These are phyloP conservation scores for Trypanosomatidae sp. DNA, from an alignment of 208 protist species.

Conservation along the genomic window DNA sequence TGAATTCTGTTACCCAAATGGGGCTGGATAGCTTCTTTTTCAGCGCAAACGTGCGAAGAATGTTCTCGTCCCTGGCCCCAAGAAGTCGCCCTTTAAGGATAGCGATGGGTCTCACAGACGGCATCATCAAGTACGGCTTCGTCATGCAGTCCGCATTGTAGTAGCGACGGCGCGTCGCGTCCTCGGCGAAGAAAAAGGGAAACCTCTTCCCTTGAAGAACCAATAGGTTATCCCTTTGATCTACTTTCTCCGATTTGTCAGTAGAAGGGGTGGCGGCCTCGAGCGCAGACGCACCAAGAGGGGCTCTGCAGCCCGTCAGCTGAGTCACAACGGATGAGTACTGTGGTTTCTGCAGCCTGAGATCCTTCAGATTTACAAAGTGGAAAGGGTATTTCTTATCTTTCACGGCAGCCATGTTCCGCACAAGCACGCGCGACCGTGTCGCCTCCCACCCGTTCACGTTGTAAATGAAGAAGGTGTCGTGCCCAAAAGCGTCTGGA, in stretches of 20 bases:
- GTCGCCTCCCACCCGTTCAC: slow-evolving; percentile 89
- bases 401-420: slow-evolving; percentile 81
- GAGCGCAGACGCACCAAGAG: slow-evolving; percentile 33
- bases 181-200: slow-evolving; percentile 77
- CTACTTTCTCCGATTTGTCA: slow-evolving; percentile 1
- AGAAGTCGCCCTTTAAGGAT: slow-evolving; percentile 79
- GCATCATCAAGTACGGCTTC: slow-evolving; percentile 75
- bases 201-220: slow-evolving; percentile 7
- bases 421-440: slow-evolving; percentile 75
- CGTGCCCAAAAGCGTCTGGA: slow-evolving; percentile 67
- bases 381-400: slow-evolving; percentile 75
- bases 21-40: slow-evolving; percentile 87
- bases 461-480: slow-evolving; percentile 81
- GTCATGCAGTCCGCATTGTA: slow-evolving; percentile 82
- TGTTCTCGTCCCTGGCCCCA: slow-evolving; percentile 75
- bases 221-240: slow-evolving; percentile 1
- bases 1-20: slow-evolving; percentile 73
- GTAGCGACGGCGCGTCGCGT: slow-evolving; percentile 82
- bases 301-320: slow-evolving; percentile 20
- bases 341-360: slow-evolving; percentile 56
- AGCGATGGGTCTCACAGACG: slow-evolving; percentile 75
- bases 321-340: slow-evolving; percentile 28
- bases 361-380: slow-evolving; percentile 86
- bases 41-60: slow-evolving; percentile 74
- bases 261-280: background rate